These are phyloP conservation scores for Epichloe brachyelytri DNA, from an alignment of 2,329 filamentous ascomycete genomes.

Conservation along the genomic window DNA sequence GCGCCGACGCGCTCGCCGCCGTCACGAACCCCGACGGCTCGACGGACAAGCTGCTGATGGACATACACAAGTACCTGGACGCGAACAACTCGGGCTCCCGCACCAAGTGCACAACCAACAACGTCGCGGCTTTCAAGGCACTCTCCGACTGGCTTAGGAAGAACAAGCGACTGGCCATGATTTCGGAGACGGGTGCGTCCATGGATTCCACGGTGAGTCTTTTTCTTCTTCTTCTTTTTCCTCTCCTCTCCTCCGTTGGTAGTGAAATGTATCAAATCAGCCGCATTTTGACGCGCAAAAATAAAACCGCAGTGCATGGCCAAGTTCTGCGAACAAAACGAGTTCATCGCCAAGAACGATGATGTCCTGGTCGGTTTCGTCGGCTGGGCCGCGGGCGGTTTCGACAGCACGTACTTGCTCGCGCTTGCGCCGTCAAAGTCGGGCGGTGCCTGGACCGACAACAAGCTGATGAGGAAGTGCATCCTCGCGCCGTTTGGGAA, in stretches of 20 bases:
- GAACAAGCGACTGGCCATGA: slow-evolving; percentile 34
- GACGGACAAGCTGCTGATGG: slow-evolving; percentile 42
- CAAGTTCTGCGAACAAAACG: slow-evolving; percentile 33
- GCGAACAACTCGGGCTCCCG: slow-evolving; percentile 41
- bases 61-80: slow-evolving; percentile 50
- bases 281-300: neutral
- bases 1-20: slow-evolving; percentile 34
- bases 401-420: slow-evolving; percentile 27
- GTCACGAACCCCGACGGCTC: slow-evolving; percentile 47
- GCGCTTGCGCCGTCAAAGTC: slow-evolving; percentile 25
- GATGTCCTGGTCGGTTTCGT: slow-evolving; percentile 35
- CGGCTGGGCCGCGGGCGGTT: slow-evolving; percentile 33
- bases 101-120: slow-evolving; percentile 38
- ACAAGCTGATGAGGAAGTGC: slow-evolving; percentile 29
- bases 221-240: neutral
- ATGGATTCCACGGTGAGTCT: slow-evolving; percentile 24
- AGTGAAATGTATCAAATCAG: too few relatives aligned
- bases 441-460: slow-evolving; percentile 20
- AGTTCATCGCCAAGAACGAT: slow-evolving; percentile 30
- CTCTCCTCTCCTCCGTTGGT: neutral
- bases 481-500: slow-evolving; percentile 23
- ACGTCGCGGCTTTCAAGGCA: slow-evolving; percentile 32
- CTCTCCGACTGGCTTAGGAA: slow-evolving; percentile 33
- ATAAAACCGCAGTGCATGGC: slow-evolving; percentile 22
- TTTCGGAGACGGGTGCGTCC: slow-evolving; percentile 41